Percentiles rank a stretch among this genome's conserved stretches.
phyloP scores from a whole-genome alignment of 192 early-diverging fungal genomes.

The Thamnidium elegans region DNA sequence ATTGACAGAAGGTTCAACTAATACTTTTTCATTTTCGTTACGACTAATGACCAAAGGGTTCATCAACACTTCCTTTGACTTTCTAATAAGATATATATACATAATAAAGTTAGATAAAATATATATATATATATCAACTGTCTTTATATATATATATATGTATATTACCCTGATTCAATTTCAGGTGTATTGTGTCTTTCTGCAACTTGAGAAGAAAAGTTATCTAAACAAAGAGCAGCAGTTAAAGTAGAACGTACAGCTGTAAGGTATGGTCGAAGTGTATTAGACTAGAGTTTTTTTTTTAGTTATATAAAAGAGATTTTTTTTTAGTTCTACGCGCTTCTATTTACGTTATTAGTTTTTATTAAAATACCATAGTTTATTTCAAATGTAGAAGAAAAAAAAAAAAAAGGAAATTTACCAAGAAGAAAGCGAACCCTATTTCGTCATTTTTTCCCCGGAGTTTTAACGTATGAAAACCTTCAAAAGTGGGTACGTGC shows the following conservation, averaged over 20 bases:
- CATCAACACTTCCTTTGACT: conserved; percentile 70
- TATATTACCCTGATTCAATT: conserved; percentile 78
- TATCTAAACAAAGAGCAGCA: conserved; percentile 93
- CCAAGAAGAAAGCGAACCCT: too few relatives aligned
- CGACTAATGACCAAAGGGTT: conserved; percentile 88
- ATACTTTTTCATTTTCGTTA: conserved; percentile 93
- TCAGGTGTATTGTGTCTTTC: conserved; percentile 99
- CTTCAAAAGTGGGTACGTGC: too few relatives aligned
- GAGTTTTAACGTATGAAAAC: too few relatives aligned
- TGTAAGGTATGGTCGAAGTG: conserved; percentile 91
- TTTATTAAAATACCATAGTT: neutral
- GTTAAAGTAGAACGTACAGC: conserved; percentile 92
- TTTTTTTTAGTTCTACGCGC: too few relatives aligned
- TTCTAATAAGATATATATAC: conserved; percentile 20
- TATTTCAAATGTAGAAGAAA: neutral
- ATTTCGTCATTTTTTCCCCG: too few relatives aligned
- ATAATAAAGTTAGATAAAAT: neutral
- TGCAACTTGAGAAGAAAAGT: conserved; percentile 96
- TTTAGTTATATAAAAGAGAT: too few relatives aligned
- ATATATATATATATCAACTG: neutral
- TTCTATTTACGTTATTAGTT: neutral
- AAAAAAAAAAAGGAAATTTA: too few relatives aligned
- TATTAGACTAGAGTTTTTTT: conserved; percentile 76
- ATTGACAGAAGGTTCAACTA: conserved; percentile 92
- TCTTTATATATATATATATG: neutral